Percentiles rank a stretch among this genome's conserved stretches.
phyloP scores from a whole-genome alignment of 768 basidiomycete species.

The Mycena amicta region DNA sequence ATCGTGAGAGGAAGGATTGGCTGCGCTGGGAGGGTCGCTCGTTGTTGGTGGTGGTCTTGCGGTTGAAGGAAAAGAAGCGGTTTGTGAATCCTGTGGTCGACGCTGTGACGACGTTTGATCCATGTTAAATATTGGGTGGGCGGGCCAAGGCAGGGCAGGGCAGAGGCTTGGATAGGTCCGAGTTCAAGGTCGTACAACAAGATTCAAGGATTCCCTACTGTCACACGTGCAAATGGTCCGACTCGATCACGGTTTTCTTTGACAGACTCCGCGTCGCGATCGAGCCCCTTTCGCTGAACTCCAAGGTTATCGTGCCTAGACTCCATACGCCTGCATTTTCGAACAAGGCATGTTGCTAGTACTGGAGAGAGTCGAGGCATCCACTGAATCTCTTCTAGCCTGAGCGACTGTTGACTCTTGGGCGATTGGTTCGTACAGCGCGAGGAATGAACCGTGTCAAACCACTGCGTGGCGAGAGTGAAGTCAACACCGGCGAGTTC shows the following conservation, averaged over 20 bases:
- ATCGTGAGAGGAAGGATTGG: constrained; percentile 9
- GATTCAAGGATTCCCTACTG: neutral
- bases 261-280: no score
- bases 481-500: neutral
- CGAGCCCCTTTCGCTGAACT: no score
- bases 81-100: constrained; percentile 8
- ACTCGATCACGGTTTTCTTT: neutral
- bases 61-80: constrained; percentile 24
- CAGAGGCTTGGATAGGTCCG: neutral
- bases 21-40: constrained; percentile 10
- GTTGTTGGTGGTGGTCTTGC: constrained; percentile 4
- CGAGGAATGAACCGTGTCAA: no score
- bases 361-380: constrained; percentile 13
- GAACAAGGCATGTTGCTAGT: neutral
- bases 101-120: constrained; percentile 21
- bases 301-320: no score
- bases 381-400: constrained; percentile 1
- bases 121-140: constrained; percentile 9
- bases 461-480: no score
- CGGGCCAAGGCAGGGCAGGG: constrained; percentile 3
- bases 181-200: neutral
- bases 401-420: neutral
- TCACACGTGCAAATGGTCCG: neutral
- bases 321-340: neutral
- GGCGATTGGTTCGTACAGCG: neutral